Base-by-base conservation (phyloP, 2,329 filamentous ascomycete genomes). In the Pseudogymnoascus sp. region DNA sequence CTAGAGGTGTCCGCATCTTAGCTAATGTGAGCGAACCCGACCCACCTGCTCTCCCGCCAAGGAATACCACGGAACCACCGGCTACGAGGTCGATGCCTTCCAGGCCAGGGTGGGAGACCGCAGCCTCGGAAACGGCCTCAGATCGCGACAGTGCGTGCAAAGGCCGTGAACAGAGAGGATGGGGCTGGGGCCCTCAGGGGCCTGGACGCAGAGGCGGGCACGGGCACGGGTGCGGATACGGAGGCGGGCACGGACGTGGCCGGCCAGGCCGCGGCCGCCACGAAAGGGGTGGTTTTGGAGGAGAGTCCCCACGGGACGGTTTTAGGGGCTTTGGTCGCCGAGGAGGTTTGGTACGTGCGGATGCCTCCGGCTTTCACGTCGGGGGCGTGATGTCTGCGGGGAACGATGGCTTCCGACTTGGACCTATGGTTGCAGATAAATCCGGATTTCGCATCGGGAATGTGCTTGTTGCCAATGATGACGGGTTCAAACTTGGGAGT, bases 1-100 rank as follows among this genome's bases (percentile, higher is more conserved):
- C 80, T 1, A 75, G 83, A 10, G 79, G 79, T 13, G 72, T 85
- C 9, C 72, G 68, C 2, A 75, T 86, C 42, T 15, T 56, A 56
- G 50, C 50, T 21, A 56, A 56, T 56, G 50, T 56, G 50, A 33
- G 17, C 50, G 50, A 56, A 33, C 50, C 29, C 7, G 50, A 56
- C 1, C 50, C 50, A 1, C 72, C 69, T 66, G 1, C 62, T 67
- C 19, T 26, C 63, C 10, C 26, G 1, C 50, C 50, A 21, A 56
- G 50, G 50, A 56, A 13, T 15, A 60, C 59, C 4, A 67, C 68
- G 9, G 69, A 66, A 17, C 65, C 64, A 15, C 68, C 65, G 13
- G 69, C 75, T 63, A 75, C 75, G 0, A 75, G 74, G 15, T 21
- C 50, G 3, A 21, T 56, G 7, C 50, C 50, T 19, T 21, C 50